phyloP scores from a whole-genome alignment of 345 rosid species.

The Jatropha curcas region DNA sequence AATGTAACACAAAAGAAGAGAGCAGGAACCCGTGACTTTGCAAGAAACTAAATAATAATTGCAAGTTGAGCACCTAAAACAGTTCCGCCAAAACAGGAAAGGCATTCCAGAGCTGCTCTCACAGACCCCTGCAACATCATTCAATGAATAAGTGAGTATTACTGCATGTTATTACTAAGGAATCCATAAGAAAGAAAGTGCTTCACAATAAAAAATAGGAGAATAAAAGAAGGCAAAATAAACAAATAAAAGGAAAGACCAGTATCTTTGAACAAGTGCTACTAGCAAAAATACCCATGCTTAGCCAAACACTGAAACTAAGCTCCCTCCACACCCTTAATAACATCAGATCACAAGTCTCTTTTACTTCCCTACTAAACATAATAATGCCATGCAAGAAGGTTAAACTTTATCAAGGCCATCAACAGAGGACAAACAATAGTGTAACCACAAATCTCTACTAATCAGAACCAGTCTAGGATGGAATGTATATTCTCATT shows the following conservation, averaged over 20 bases:
- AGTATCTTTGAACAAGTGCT: not conserved
- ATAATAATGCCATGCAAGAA: too few species aligned
- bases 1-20: not conserved
- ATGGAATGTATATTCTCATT: too few species aligned
- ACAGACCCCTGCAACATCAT: conserved; percentile 42
- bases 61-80: conserved; percentile 7
- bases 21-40: not conserved
- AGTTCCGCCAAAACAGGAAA: not conserved
- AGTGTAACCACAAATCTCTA: too few species aligned
- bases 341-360: not conserved
- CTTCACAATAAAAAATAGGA: not conserved
- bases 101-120: conserved; percentile 15
- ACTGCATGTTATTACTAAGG: not conserved
- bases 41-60: not conserved
- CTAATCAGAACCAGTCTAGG: too few species aligned
- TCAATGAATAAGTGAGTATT: conserved; percentile 7
- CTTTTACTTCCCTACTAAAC: not conserved
- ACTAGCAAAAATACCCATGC: not conserved
- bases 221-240: not conserved
- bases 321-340: not conserved
- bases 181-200: not conserved
- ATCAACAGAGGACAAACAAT: too few species aligned
- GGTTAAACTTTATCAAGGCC: too few species aligned
- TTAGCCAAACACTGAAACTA: too few species aligned
- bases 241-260: not conserved